These are phyloP conservation scores for Neurospora terricola DNA, from an alignment of 495 filamentous ascomycete species.

Conservation along the genomic window DNA sequence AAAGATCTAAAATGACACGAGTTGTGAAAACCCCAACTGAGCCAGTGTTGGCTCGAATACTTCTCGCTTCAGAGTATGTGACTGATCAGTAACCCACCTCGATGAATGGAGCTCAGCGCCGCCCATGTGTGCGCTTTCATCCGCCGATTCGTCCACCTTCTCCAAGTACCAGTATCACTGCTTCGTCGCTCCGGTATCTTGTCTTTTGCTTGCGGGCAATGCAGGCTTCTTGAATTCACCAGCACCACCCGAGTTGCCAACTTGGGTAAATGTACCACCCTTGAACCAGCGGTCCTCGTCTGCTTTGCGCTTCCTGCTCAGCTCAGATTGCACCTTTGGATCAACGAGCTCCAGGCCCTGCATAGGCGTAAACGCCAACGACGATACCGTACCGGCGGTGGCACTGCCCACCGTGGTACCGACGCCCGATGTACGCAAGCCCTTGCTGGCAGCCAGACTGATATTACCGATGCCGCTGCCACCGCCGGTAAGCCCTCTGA, in stretches of 20 bases:
- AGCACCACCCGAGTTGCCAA: slow-evolving; percentile 40
- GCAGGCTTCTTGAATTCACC: slow-evolving; percentile 46
- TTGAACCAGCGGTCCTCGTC: slow-evolving; percentile 96
- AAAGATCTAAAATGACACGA: neutral
- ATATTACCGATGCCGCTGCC: slow-evolving; percentile 43
- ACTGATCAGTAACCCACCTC: neutral
- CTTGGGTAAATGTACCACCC: slow-evolving; percentile 88
- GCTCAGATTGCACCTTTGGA: slow-evolving; percentile 76
- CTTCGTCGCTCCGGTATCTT: slow-evolving; percentile 42
- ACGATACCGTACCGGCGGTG: slow-evolving; percentile 67
- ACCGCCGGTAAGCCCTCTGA: slow-evolving; percentile 62
- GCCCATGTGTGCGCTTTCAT: neutral
- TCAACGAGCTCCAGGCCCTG: slow-evolving; percentile 95
- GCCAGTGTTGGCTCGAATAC: neutral
- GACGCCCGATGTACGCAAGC: slow-evolving; percentile 65
- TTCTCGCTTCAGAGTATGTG: neutral
- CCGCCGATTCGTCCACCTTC: neutral
- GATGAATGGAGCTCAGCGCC: too few relatives aligned
- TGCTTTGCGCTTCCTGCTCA: slow-evolving; percentile 79
- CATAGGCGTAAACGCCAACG: slow-evolving; percentile 85
- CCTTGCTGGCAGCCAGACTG: slow-evolving; percentile 56
- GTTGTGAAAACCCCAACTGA: neutral
- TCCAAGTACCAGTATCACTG: neutral
- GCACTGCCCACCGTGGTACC: slow-evolving; percentile 47
- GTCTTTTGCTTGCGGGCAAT: slow-evolving; percentile 52